Conservation (phyloP, 2,329 filamentous ascomycete species). For the Coniella vitis region DNA sequence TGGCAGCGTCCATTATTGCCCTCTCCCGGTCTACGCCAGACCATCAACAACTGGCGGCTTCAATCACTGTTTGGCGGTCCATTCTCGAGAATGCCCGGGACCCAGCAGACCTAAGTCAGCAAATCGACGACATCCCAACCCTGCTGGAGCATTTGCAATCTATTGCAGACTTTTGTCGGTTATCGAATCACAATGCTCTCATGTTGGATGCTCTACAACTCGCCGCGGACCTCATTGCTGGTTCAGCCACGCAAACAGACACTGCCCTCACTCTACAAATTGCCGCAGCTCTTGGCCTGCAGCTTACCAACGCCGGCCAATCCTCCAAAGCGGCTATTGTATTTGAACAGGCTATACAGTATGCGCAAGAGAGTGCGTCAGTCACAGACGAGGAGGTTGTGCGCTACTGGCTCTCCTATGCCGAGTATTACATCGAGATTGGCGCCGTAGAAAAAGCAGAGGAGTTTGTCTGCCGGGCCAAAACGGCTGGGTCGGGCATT, state of each 20-base stretch:
- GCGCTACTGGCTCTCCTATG: constrained; percentile 60
- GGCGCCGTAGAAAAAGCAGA: constrained; percentile 58
- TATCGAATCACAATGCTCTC: constrained; percentile 42
- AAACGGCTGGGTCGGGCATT: constrained; percentile 22
- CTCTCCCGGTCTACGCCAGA: constrained; percentile 34
- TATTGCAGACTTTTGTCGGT: constrained; percentile 42
- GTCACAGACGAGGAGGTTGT: constrained; percentile 35
- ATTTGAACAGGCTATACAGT: constrained; percentile 28
- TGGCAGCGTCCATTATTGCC: constrained; percentile 37
- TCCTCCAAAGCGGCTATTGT: constrained; percentile 42
- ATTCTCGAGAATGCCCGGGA: constrained; percentile 34
- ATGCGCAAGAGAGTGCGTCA: neutral
- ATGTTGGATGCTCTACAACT: constrained; percentile 42
- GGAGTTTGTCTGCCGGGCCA: constrained; percentile 33
- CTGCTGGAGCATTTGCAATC: constrained; percentile 45
- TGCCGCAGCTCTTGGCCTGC: constrained; percentile 40
- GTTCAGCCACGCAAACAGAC: constrained; percentile 16
- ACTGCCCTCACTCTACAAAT: constrained; percentile 6
- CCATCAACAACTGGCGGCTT: constrained; percentile 26
- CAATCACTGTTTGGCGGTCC: constrained; percentile 37
- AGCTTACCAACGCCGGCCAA: constrained; percentile 48
- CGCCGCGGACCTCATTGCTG: constrained; percentile 34
- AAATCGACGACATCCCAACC: constrained; percentile 42
- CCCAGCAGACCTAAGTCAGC: constrained; percentile 33
- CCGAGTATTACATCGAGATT: constrained; percentile 66